Conservation (phyloP, 768 basidiomycete species). For the Kwoniella sp. region DNA sequence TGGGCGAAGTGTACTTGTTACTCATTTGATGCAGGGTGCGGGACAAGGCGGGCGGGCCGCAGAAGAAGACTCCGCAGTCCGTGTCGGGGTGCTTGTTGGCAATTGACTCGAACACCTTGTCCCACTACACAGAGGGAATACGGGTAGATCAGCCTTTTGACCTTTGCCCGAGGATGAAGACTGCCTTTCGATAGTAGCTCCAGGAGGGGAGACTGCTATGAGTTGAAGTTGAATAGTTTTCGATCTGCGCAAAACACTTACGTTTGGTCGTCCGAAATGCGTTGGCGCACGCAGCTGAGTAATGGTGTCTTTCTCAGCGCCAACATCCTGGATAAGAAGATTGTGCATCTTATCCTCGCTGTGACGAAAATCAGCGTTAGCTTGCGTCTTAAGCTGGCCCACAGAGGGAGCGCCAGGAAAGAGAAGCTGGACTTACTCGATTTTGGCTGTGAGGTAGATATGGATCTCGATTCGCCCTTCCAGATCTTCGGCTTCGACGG, state of each 20-base stretch:
- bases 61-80: slow-evolving; percentile 89
- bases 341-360: slow-evolving; percentile 87
- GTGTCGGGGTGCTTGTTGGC: slow-evolving; percentile 81
- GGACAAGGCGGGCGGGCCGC: slow-evolving; percentile 75
- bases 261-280: slow-evolving; percentile 85
- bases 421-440: slow-evolving; percentile 60
- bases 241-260: slow-evolving; percentile 21
- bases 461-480: slow-evolving; percentile 85
- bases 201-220: no score
- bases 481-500: slow-evolving; percentile 89
- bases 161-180: neutral
- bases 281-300: slow-evolving; percentile 87
- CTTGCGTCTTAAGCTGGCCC: neutral
- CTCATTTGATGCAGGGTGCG: slow-evolving; percentile 72
- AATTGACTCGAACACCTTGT: slow-evolving; percentile 62
- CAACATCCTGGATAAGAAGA: slow-evolving; percentile 89
- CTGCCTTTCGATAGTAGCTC: no score
- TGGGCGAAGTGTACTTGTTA: slow-evolving; percentile 80
- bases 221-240: no score
- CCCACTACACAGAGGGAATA: slow-evolving; percentile 48
- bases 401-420: no score
- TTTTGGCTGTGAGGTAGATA: slow-evolving; percentile 83
- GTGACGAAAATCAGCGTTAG: slow-evolving; percentile 1
- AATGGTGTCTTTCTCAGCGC: slow-evolving; percentile 88
- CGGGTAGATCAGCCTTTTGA: slow-evolving; percentile 24